Percentiles rank a stretch among this genome's conserved stretches.
These are phyloP conservation scores for Aspergillus sp. DNA, from an alignment of 2,329 filamentous ascomycete species.

Conservation along the genomic window DNA sequence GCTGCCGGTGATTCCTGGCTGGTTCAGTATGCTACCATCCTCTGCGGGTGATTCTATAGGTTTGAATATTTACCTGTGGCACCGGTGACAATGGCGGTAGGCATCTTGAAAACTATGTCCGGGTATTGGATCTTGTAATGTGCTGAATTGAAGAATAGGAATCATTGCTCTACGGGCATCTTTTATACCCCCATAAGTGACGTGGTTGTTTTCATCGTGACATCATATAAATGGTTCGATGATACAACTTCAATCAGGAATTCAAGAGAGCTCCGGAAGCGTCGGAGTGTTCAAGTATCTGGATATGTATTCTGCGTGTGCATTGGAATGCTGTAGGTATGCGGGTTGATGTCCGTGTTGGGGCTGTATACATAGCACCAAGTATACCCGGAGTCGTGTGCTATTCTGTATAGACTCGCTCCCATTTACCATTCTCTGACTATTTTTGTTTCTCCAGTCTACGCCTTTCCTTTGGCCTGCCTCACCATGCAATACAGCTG, in stretches of 20 bases:
- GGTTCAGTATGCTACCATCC: background rate
- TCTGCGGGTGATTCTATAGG: background rate
- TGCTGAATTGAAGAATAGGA: too few relatives aligned
- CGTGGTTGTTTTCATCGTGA: background rate
- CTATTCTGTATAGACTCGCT: too few relatives aligned
- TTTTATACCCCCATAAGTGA: too few relatives aligned
- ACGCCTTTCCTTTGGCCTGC: slow-evolving; percentile 11
- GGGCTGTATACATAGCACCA: background rate
- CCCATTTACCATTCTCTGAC: too few relatives aligned
- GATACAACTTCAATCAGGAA: background rate
- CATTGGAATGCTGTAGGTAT: background rate
- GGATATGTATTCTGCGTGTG: background rate
- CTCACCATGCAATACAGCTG: slow-evolving; percentile 18
- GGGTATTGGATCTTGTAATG: too few relatives aligned
- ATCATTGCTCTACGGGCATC: too few relatives aligned
- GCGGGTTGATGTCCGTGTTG: background rate
- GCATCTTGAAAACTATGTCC: background rate
- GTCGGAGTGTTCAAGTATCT: too few relatives aligned
- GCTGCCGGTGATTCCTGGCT: slow-evolving; percentile 34
- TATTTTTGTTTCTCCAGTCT: background rate
- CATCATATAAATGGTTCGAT: background rate
- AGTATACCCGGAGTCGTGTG: background rate
- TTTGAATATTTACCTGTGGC: background rate
- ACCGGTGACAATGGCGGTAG: slow-evolving; percentile 2
- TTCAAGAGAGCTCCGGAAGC: background rate